Conservation (phyloP, 208 protist genomes). For the Acanthamoeba royreba region DNA sequence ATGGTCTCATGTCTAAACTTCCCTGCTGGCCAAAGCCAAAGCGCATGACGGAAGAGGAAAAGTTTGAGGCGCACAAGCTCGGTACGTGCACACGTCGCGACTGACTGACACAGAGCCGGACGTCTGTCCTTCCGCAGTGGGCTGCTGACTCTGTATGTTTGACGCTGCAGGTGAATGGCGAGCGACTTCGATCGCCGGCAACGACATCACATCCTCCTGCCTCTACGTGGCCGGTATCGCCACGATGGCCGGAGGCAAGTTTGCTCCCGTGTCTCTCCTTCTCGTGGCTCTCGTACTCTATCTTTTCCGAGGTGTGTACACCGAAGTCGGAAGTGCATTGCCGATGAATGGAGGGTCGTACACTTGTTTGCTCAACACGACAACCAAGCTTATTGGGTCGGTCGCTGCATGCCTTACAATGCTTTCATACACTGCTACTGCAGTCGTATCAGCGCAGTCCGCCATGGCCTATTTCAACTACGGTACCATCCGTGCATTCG, state of each 20-base stretch:
- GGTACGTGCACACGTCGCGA: no score
- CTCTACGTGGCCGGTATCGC: conserved; percentile 74
- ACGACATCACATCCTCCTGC: conserved; percentile 77
- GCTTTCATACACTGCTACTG: conserved; percentile 83
- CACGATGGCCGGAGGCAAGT: conserved; percentile 66
- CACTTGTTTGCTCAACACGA: conserved; percentile 83
- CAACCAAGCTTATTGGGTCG: conserved; percentile 77
- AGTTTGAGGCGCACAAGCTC: neutral
- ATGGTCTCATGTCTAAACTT: neutral
- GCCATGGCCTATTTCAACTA: conserved; percentile 74
- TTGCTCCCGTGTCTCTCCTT: conserved; percentile 73
- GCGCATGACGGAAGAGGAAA: neutral
- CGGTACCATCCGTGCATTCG: neutral
- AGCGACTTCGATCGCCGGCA: conserved; percentile 73
- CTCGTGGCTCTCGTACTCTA: conserved; percentile 77
- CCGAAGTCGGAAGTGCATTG: conserved; percentile 81
- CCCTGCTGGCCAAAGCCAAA: neutral
- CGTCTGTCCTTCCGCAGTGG: no score
- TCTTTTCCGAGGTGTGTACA: conserved; percentile 75
- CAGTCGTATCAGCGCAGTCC: conserved; percentile 61
- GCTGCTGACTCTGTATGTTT: neutral
- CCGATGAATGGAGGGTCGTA: conserved; percentile 86
- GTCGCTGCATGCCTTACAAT: conserved; percentile 77
- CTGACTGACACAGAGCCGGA: no score
- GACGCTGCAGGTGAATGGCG: conserved; percentile 54